Base-by-base conservation (phyloP, 2,329 filamentous ascomycete genomes). In the Cladosporium velox region DNA sequence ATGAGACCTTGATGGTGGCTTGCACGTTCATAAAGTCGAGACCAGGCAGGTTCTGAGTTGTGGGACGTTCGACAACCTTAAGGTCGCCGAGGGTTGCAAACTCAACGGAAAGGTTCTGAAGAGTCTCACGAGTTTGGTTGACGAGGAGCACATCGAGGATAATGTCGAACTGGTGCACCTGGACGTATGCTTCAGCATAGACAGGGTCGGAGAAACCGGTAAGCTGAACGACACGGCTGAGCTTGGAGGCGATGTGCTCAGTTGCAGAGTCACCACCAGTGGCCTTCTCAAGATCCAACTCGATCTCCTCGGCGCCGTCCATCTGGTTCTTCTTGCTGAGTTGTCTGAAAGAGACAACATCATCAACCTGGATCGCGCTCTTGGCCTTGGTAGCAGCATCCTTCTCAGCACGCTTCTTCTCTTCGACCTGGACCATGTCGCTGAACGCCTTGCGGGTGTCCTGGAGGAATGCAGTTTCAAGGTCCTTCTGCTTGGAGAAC, bases 11-110 rank as follows among this genome's bases (percentile, higher is more conserved):
- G 85, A 99, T 96, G 12, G 95, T 99, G 76, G 93, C 94, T 79
- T 99, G 95, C 35, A 99, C 93, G 76, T 98, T 98, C 82, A 96
- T 88, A 85, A 99, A 99, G 79, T 97, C 95, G 76, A 97, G 93
- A 0, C 93, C 92, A 1, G 90, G 93, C 14, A 99, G 86, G 76
- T 97, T 99, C 79, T 98, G 95, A 5, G 95, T 98, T 2, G 93
- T 96, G 51, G 95, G 95, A 69, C 93, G 88, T 81, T 99, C 95
- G 28, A 99, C 94, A 38, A 99, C 95, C 82, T 99, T 99, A 68
- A 99, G 87, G 77, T 99, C 95, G 68, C 95, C 95, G 0, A 99
- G 85, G 0, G 95, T 99, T n/a, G 95, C 95, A 76, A 99, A 99
- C 78, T 99, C 95, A 26, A 99, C 94, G 0, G 93, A 97, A 35